Base-by-base conservation (phyloP, 2,329 filamentous ascomycete genomes). In the Grosmannia huntii region DNA sequence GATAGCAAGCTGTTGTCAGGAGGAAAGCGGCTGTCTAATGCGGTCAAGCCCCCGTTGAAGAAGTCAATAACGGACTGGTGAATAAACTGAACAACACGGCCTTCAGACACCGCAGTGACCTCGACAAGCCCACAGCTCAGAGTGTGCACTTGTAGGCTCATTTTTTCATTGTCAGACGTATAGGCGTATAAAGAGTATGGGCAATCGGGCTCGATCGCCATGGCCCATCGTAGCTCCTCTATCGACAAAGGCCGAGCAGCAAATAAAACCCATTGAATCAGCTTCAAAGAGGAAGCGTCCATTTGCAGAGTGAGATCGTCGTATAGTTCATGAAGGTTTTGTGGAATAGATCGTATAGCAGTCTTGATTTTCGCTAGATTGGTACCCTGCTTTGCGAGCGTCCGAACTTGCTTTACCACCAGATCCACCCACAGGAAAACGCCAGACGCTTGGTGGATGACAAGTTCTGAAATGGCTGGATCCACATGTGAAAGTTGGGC, bases 131-230 rank as follows among this genome's bases (percentile, higher is more conserved):
- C 53, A 14, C 16, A 16, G 10, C 38, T 55, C 4, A 55, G 36
- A 4, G 16, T n/a, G 3, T 21, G 21, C 1, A 55, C 9, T 16
- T 38, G 36, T 16, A 2, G 16, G 12, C 16, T 55, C 38, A n/a
- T n/a, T 6, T 46, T 9, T 9, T 44, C 38, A 21, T 46, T n/a
- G 25, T 38, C 25, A 14, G 7, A 9, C 25, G 10, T 48, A 31
- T 11, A 38, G 36, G 46, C 28, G 28, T 28, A 5, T 1, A 3
- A 28, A 28, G 36, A 51, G 59, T 62, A 27, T 5, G 53, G 19
- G 56, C 66, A 58, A 4, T 59, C 49, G n/a, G 12, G 36, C 6
- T 31, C 25, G 12, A 51, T 31, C 0, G 10, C 14, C 49, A 51
- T 28, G 16, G 49, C 49, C 49, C 49, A 51, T 11, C 49, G 49